phyloP scores from a whole-genome alignment of 2,329 filamentous ascomycete genomes.

The Aureobasidium subglaciale region DNA sequence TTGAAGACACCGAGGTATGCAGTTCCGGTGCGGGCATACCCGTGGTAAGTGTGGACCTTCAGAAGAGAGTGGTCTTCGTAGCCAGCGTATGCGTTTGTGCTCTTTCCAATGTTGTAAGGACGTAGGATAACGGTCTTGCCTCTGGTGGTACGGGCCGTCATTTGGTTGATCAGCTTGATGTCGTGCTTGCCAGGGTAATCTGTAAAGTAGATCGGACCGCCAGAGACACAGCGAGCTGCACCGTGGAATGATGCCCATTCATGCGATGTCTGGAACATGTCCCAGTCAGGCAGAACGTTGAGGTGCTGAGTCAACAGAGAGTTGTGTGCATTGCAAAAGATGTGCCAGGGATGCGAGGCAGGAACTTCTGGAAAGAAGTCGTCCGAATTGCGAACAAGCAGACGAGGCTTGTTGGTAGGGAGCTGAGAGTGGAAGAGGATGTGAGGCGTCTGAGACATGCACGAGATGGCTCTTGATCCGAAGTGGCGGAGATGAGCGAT shows the following conservation, averaged over 20 bases:
- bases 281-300: constrained; percentile 80
- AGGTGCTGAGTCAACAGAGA: constrained; percentile 73
- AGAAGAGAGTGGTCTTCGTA: constrained; percentile 69
- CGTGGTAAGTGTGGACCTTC: constrained; percentile 73
- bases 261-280: constrained; percentile 65
- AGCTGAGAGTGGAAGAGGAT: constrained; percentile 80
- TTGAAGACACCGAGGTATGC: constrained; percentile 84
- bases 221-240: constrained; percentile 80
- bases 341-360: constrained; percentile 83
- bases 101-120: constrained; percentile 66
- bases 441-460: constrained; percentile 88
- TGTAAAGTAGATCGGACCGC: constrained; percentile 90
- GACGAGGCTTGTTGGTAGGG: constrained; percentile 63
- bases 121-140: constrained; percentile 75
- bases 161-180: constrained; percentile 65
- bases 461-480: constrained; percentile 70
- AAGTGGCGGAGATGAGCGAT: constrained; percentile 73
- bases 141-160: constrained; percentile 69
- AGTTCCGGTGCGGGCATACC: constrained; percentile 59
- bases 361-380: constrained; percentile 85
- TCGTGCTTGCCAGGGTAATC: constrained; percentile 81
- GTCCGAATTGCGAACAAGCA: constrained; percentile 77
- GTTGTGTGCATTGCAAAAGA: constrained; percentile 92
- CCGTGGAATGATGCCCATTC: constrained; percentile 77
- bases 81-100: constrained; percentile 63